Evolutionary conservation across 2,329 filamentous ascomycete species (phyloP).

Genomic region (Arthrobotrys entomopaga): DNA sequence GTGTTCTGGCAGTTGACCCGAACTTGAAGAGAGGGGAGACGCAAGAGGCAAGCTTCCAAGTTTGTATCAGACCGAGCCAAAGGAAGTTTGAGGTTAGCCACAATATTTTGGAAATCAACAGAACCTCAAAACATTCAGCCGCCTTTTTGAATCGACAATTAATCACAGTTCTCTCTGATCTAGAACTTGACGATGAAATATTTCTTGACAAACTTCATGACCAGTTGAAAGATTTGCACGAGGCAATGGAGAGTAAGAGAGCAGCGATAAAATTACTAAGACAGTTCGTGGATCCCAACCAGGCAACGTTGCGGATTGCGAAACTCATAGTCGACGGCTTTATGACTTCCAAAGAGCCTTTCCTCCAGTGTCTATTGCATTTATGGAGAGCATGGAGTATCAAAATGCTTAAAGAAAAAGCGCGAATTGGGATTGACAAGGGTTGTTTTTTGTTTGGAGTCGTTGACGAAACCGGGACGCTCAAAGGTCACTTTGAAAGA

Average conservation of each 20-base stretch:
- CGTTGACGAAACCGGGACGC: slow-evolving; percentile 80
- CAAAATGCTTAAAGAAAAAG: slow-evolving; percentile 91
- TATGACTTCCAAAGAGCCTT: slow-evolving; percentile 78
- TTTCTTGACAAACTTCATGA: slow-evolving; percentile 75
- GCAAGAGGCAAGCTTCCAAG: slow-evolving; percentile 65
- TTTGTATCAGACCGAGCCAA: slow-evolving; percentile 85
- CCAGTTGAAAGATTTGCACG: slow-evolving; percentile 75
- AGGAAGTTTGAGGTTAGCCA: slow-evolving; percentile 81
- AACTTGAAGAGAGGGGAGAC: slow-evolving; percentile 66
- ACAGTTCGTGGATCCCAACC: slow-evolving; percentile 84
- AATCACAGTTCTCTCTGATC: slow-evolving; percentile 81
- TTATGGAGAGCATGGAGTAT: slow-evolving; percentile 91
- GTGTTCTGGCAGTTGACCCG: slow-evolving; percentile 81
- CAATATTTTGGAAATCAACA: slow-evolving; percentile 83
- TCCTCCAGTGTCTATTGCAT: slow-evolving; percentile 79
- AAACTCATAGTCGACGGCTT: slow-evolving; percentile 83
- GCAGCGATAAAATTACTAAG: slow-evolving; percentile 75
- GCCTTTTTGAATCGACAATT: slow-evolving; percentile 90
- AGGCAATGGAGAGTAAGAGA: slow-evolving; percentile 73
- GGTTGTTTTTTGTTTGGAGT: slow-evolving; percentile 90
- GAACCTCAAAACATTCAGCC: slow-evolving; percentile 77
- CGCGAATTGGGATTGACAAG: slow-evolving; percentile 80
- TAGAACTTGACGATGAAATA: slow-evolving; percentile 75
- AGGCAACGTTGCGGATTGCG: slow-evolving; percentile 78
- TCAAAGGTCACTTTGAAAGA: slow-evolving; percentile 76